Evolutionary conservation across 2,329 filamentous ascomycete species (phyloP).

Genomic region (Botrytis aclada): DNA sequence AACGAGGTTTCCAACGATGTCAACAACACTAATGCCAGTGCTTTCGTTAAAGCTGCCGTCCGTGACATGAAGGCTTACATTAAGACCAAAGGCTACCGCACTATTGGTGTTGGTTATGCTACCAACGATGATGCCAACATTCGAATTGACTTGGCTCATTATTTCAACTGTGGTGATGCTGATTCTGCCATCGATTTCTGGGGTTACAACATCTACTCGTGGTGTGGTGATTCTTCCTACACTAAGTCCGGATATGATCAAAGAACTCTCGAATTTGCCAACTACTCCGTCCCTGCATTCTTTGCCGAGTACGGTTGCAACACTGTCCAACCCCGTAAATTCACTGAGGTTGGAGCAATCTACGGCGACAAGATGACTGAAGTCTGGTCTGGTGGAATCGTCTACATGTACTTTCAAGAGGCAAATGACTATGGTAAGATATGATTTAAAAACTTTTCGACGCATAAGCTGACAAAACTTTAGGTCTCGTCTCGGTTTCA

Average conservation of each 20-base stretch:
- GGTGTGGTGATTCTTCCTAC: constrained; percentile 87
- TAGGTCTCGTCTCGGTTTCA: constrained; percentile 63
- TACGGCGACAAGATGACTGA: constrained; percentile 77
- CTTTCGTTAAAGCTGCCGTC: constrained; percentile 96
- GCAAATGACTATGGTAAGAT: constrained; percentile 75
- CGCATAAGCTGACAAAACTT: constrained; percentile 34
- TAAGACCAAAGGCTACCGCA: constrained; percentile 70
- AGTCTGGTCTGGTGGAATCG: constrained; percentile 93
- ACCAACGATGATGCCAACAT: constrained; percentile 89
- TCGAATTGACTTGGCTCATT: constrained; percentile 77
- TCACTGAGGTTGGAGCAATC: constrained; percentile 79
- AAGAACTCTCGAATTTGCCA: constrained; percentile 80
- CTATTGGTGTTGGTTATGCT: constrained; percentile 89
- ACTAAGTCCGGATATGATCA: constrained; percentile 73
- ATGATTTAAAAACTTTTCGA: neutral
- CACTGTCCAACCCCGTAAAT: constrained; percentile 63
- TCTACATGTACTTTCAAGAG: constrained; percentile 98
- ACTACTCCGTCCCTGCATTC: constrained; percentile 93
- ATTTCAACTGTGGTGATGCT: constrained; percentile 85
- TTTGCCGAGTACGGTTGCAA: constrained; percentile 99
- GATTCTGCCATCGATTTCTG: constrained; percentile 84
- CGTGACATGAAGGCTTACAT: constrained; percentile 96
- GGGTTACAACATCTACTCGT: constrained; percentile 99
- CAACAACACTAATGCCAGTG: constrained; percentile 86
- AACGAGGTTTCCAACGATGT: constrained; percentile 92